Percentiles rank a stretch among this genome's conserved stretches.
Conservation (phyloP, 1,284 basidiomycete genomes). For the Dichomitus squalens region DNA sequence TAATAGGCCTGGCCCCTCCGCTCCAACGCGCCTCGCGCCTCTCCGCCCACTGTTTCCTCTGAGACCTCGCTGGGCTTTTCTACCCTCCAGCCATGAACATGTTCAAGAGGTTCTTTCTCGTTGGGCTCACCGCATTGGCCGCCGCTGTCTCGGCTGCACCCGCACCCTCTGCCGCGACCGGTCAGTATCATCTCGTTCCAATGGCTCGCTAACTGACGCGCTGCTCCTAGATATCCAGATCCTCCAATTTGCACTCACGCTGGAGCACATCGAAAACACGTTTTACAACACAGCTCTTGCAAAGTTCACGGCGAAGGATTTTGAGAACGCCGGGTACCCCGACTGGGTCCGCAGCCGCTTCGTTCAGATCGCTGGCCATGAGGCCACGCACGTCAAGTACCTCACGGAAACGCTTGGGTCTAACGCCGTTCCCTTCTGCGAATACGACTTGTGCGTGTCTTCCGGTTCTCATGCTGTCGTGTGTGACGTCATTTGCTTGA, state of each 20-base stretch:
- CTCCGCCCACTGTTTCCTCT: too few relatives aligned
- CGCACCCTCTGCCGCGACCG: neutral
- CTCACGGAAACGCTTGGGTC: constrained; percentile 53
- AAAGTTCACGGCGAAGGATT: constrained; percentile 50
- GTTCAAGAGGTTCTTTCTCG: neutral
- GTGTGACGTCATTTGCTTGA: neutral
- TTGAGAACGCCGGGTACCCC: constrained; percentile 53
- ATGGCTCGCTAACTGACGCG: neutral
- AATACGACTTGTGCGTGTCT: constrained; percentile 56
- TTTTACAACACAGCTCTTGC: constrained; percentile 57
- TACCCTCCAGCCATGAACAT: too few relatives aligned
- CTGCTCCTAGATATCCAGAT: constrained; percentile 27
- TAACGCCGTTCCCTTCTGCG: constrained; percentile 53
- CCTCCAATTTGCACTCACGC: constrained; percentile 63
- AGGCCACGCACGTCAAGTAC: constrained; percentile 46
- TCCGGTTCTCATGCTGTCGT: neutral
- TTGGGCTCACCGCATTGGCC: neutral
- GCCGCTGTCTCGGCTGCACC: neutral
- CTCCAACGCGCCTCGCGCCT: too few relatives aligned
- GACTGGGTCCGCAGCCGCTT: constrained; percentile 53
- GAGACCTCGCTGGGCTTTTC: too few relatives aligned
- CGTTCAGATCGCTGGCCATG: constrained; percentile 59
- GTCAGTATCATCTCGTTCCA: neutral
- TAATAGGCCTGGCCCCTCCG: too few relatives aligned
- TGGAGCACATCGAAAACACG: constrained; percentile 70